Base-by-base conservation (phyloP, 2,329 filamentous ascomycete genomes). In the Colletotrichum chrysophilum region DNA sequence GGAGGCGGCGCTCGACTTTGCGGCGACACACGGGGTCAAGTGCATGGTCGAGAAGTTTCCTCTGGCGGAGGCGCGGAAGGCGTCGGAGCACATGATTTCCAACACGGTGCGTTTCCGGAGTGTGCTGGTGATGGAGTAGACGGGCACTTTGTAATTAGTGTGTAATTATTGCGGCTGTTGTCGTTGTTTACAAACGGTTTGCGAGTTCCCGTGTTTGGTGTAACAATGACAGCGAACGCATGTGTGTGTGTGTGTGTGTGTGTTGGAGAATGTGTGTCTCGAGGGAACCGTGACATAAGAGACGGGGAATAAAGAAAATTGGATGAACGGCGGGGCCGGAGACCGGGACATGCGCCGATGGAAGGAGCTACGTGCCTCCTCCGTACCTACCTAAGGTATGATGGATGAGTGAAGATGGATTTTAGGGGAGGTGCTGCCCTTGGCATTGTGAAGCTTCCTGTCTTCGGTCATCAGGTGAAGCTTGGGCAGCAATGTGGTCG, bases 1-100 rank as follows among this genome's bases (percentile, higher is more conserved):
- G 71, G 90, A 92, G 79, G 91, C 94, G 79, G 93, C 94, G 75
- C 89, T 95, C 67, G 87, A 86, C 4, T 95, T 95, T 80, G 89
- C 93, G 0, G 85, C 88, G 74, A 83, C 87, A 18, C 91, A 94
- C 78, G 86, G 87, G 6, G 88, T 95, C 77, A 89, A 90, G 83
- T 93, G 93, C 67, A 86, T 94, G 82, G 85, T 93, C 32, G 90
- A 95, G 86, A 91, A 87, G 79, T 95, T 91, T 80, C 88, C 91
- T 0, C 85, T 95, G 74, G 87, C 82, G 0, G 86, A 91, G 48
- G 86, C 85, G 1, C 81, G 86, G 21, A 82, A 87, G 74, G 89
- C 89, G 0, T 82, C 89, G 12, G 85, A 88, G 34, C 82, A 82
- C 73, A 81, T 88, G 62, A 21, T 79, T 4, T 83, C 83, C 0